phyloP scores from a whole-genome alignment of 768 basidiomycete genomes.

The Suillus placidus region DNA sequence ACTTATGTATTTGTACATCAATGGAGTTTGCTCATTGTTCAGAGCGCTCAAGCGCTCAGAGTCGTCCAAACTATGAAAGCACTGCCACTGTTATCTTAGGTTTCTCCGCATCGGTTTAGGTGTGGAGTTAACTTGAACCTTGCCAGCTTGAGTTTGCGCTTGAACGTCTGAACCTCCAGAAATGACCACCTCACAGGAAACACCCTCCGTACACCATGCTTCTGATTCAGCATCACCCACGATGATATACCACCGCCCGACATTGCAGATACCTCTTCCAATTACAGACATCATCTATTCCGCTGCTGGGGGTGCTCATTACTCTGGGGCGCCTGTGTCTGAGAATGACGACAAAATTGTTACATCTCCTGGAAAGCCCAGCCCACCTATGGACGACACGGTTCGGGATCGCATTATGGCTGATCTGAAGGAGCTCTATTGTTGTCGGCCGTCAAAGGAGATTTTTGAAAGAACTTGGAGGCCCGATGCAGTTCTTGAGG shows the following conservation, averaged over 20 bases:
- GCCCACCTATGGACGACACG: slow-evolving; percentile 30
- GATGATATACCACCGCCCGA: slow-evolving; percentile 48
- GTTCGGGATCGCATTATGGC: slow-evolving; percentile 52
- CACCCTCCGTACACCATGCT: neutral
- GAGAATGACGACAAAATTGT: slow-evolving; percentile 14
- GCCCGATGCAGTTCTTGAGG: slow-evolving; percentile 60
- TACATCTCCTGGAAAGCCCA: neutral
- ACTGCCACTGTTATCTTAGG: neutral
- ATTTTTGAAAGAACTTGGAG: slow-evolving; percentile 57
- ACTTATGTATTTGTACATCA: neutral
- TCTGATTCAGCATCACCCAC: slow-evolving; percentile 34
- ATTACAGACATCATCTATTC: slow-evolving; percentile 57
- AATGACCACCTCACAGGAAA: slow-evolving; percentile 9
- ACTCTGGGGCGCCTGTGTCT: slow-evolving; percentile 50
- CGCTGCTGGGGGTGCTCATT: slow-evolving; percentile 64
- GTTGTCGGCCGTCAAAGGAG: slow-evolving; percentile 52
- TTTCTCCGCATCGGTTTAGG: neutral
- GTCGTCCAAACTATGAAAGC: neutral
- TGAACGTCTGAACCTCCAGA: neutral
- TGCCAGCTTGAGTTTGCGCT: neutral
- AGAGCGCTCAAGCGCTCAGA: neutral
- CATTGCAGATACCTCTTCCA: slow-evolving; percentile 46
- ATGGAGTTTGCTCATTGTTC: neutral
- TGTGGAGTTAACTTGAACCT: neutral
- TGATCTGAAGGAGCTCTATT: slow-evolving; percentile 63